Base-by-base conservation (phyloP, 78 protist genomes). In the Mastigamoeba balamuthi region DNA sequence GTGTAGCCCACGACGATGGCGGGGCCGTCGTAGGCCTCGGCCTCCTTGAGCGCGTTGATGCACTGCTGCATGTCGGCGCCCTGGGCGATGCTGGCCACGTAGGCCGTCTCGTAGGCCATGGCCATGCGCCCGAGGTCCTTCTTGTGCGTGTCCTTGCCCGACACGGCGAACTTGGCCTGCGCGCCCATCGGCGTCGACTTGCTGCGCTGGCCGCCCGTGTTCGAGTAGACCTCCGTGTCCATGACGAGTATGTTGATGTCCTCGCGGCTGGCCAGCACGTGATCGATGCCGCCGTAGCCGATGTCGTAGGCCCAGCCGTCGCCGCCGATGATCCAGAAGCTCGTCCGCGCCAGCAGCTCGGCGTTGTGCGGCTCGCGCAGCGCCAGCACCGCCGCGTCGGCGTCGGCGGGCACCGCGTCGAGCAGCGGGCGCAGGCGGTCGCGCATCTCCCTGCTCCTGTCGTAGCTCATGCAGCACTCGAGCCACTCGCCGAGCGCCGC, bases 231-330 rank as follows among this genome's bases (percentile, higher is more conserved):
- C 44, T 85, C 91, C 6, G 91, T 89, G 68, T 89, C 93, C n/a
- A 86, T 1, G 48, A 89, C 81, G 28, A 89, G 42, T 4, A 89
- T 27, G 44, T 86, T 82, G 72, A 85, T 3, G 53, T 86, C 30
- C 36, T 76, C 76, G n/a, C n/a, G 85, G 2, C 52, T 27, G 66
- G 86, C 77, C 28, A 89, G 29, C 6, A 85, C 91, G 52, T 89
- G 93, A 70, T 89, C 93, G 30, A 89, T 39, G 0, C 93, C 93
- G 29, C 82, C 85, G 39, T 30, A 81, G 44, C 85, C 92, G 30
- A 88, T 88, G 40, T 88, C 92, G 78, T 84, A 84, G 33, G 92
- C 90, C 88, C 88, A 88, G 38, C 92, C 92, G 64, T 88, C 92
- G 30, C 92, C 92, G 25, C 92, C 92, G 39, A 88, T 38, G n/a